Percentiles rank a stretch among this genome's conserved stretches.
Evolutionary conservation across 2,329 filamentous ascomycete species (phyloP).

Genomic region (Coniochaeta sp.): DNA sequence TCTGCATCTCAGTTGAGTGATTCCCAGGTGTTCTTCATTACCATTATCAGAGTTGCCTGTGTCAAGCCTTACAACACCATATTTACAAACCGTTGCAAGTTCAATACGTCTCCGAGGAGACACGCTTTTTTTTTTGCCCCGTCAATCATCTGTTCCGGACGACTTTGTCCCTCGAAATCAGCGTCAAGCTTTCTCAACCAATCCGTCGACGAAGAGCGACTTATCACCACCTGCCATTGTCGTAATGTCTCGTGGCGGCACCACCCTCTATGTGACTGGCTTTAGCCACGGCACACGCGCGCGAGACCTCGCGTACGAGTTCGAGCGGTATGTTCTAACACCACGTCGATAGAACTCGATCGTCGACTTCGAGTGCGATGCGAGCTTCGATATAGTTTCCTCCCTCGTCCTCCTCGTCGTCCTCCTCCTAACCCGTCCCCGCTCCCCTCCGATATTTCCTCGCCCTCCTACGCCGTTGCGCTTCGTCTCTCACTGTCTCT

Average conservation of each 20-base stretch:
- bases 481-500: conserved; percentile 7
- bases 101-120: neutral
- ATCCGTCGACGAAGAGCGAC: neutral
- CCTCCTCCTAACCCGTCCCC: conserved; percentile 8
- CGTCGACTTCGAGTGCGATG: conserved; percentile 35
- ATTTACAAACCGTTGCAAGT: neutral
- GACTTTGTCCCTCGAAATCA: neutral
- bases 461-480: conserved; percentile 8
- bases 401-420: conserved; percentile 15
- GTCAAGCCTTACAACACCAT: neutral
- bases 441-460: neutral
- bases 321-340: conserved; percentile 93
- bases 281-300: conserved; percentile 98
- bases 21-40: too few species aligned
- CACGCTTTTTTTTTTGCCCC: neutral
- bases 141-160: neutral
- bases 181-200: neutral
- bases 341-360: conserved; percentile 39
- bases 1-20: neutral
- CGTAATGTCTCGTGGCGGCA: conserved; percentile 84
- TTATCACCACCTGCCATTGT: neutral
- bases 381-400: conserved; percentile 20
- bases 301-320: conserved; percentile 99
- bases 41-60: neutral
- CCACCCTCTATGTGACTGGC: conserved; percentile 96